Base-by-base conservation (phyloP, 2,329 filamentous ascomycete genomes). In the Zymoseptoria pseudotritici region DNA sequence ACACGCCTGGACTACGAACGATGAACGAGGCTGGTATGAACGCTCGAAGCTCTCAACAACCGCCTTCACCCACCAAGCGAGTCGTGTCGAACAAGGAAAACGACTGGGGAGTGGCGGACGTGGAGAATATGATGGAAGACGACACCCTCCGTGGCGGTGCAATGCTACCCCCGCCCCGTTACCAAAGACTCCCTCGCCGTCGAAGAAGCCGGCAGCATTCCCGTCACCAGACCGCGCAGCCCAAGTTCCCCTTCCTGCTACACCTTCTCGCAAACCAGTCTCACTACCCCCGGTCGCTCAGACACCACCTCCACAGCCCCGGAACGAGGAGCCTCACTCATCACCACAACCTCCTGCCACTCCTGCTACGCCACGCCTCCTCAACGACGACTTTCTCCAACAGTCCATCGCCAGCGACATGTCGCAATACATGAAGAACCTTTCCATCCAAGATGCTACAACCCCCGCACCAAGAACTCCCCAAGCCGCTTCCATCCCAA, bases 1-100 rank as follows among this genome's bases (percentile, higher is more conserved):
- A 86, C 62, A 82, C 81, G 29, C 71, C 83, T 53, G 87, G 87
- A 2, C 78, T 90, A 54, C 82, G 88, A 66, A 80, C 86, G 0
- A 85, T 96, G 86, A 91, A 90, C 65, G 90, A 92, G 61, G 87
- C 88, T 31, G 88, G 87, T 11, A 86, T 89, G 19, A 96, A 96
- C 72, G 84, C 88, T 19, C 83, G 91, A 60, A 77, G 74, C 53
- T 67, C 69, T 8, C 65, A 68, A 22, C 56, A 62, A 3, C 81
- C 83, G 36, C 78, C 64, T 50, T 69, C 72, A 67, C 65, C 76
- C 69, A 62, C 71, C 66, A 61, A 66, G 55, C 65, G 69, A 17
- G 70, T 68, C 2, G 64, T 69, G 10, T 70, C 67, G 7, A 70
- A 71, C 62, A 73, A 73, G 58, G 71, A 73, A 64, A 73, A 76